Conservation (phyloP, 257 asterid genomes). For the Thymus quinquecostatus region DNA sequence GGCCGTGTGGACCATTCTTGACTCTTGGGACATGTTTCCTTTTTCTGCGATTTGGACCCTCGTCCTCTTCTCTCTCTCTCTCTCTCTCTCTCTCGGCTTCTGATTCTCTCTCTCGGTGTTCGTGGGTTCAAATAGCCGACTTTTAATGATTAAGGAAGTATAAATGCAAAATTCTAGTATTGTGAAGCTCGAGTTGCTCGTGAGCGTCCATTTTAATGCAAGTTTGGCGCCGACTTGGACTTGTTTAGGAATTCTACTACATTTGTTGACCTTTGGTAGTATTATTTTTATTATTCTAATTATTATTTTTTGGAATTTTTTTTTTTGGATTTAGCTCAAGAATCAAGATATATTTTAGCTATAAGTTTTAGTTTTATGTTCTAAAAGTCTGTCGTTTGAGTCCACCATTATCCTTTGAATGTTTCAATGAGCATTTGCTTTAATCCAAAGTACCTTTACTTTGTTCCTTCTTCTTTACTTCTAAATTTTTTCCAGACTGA, state of each 20-base stretch:
- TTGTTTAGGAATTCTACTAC: neutral
- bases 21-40: slow-evolving; percentile 21
- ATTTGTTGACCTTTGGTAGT: slow-evolving; percentile 2
- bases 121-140: slow-evolving; percentile 2
- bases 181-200: neutral
- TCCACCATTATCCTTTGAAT: too few species aligned
- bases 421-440: too few species aligned
- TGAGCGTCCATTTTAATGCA: slow-evolving; percentile 6
- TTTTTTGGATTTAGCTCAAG: too few species aligned
- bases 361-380: too few species aligned
- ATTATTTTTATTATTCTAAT: too few species aligned
- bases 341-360: too few species aligned
- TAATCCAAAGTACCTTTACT: too few species aligned
- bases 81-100: neutral
- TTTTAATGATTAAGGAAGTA: neutral
- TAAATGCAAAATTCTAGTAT: slow-evolving; percentile 1
- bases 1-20: slow-evolving; percentile 51
- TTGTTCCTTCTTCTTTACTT: too few species aligned
- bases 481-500: too few species aligned
- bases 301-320: too few species aligned
- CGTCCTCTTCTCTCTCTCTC: slow-evolving; percentile 22
- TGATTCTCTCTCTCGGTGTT: neutral
- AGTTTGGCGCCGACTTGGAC: slow-evolving; percentile 18
- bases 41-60: slow-evolving; percentile 24
- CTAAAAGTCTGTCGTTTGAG: too few species aligned